A percentile compares a stretch with the other conserved stretches of the same genome.
Evolutionary conservation across 1,284 basidiomycete genomes (phyloP).

Genomic region (Cutaneotrichosporon sp.): DNA sequence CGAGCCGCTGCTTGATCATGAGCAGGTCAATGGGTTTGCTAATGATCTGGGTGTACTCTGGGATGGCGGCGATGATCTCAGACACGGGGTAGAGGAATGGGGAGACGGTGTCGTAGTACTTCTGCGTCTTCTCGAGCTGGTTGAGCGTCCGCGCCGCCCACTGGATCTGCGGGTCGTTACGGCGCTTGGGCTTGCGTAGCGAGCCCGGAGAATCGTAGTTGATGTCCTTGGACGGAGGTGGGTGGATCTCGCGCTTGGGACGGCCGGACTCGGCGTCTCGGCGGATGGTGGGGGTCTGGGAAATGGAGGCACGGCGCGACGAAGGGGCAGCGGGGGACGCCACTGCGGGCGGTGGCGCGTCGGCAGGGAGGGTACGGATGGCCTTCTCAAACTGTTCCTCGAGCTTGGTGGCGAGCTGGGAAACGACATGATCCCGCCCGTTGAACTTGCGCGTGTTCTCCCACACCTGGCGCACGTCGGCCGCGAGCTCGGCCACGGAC

Average conservation of each 20-base stretch:
- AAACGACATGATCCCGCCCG: conserved; percentile 78
- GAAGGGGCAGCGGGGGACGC: conserved; percentile 23
- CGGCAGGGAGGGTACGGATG: conserved; percentile 67
- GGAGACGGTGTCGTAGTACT: conserved; percentile 65
- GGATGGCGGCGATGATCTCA: conserved; percentile 62
- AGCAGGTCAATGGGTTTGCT: conserved; percentile 92
- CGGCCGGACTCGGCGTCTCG: conserved; percentile 58
- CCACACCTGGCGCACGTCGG: conserved; percentile 81
- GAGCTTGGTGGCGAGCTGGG: conserved; percentile 70
- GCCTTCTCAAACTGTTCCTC: conserved; percentile 84
- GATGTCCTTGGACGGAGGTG: conserved; percentile 86
- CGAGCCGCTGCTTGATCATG: conserved; percentile 81
- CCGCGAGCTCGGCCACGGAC: conserved; percentile 69
- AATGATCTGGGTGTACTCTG: conserved; percentile 78
- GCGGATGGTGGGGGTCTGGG: conserved; percentile 44
- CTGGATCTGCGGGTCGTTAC: conserved; percentile 76
- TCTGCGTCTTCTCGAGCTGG: conserved; percentile 70
- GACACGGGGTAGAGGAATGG: conserved; percentile 93
- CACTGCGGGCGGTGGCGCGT: conserved; percentile 42
- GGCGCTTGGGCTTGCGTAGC: conserved; percentile 53
- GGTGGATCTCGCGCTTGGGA: conserved; percentile 95
- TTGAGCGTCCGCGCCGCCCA: conserved; percentile 66
- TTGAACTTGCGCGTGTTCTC: conserved; percentile 89
- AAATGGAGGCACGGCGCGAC: conserved; percentile 36
- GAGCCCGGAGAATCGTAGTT: conserved; percentile 63